Evolutionary conservation across 352 stramenopile genomes (phyloP), one percentile per base, ranked within the genome.

Genomic region (Plasmopara halstedii): DNA sequence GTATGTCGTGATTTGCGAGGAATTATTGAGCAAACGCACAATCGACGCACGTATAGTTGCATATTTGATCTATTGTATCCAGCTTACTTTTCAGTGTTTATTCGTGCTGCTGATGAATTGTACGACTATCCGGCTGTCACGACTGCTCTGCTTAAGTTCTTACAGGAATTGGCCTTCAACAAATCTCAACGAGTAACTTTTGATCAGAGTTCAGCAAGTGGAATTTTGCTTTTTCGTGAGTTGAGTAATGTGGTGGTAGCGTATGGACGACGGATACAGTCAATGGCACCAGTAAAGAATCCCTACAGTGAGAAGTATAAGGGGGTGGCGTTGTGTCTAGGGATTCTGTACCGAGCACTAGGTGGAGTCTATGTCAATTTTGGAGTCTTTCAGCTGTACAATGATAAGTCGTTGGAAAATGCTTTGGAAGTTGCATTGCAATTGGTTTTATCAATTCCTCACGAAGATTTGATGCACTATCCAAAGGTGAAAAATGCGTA

Each of bases 21-120:
- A 3, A 94, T 99, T 41, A 82, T 96, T n/a, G 78, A 94, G 40
- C 95, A 96, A 52, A 92, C 97, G 11, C 92, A 98, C 80, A 99
- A 98, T 61, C 84, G 91, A 23, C 77, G 85, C 44, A 97, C 95
- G 14, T 99, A 98, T 71, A 91, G 83, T 59, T 89, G 92, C 60
- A 90, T 99, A 39, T 99, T 99, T 73, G 96, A 99, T 26, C 75
- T 97, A n/a, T 58, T 99, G 34, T 97, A 99, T 68, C 96, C 96
- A 5, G 81, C 83, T 2, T 96, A 98, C 66, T 95, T 98, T 49
- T 84, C 92, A 6, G 75, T 99, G 14, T 95, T 99, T 42, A 77
- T 95, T 9, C 88, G 93, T 32, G 91, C 96, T 42, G 88, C 89
- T 6, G 92, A 98, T 45, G 81, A 96, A 29, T 94, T 97, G 75